Evolutionary conservation across 2,329 filamentous ascomycete species (phyloP).

Genomic region (Colletotrichum costaricense): DNA sequence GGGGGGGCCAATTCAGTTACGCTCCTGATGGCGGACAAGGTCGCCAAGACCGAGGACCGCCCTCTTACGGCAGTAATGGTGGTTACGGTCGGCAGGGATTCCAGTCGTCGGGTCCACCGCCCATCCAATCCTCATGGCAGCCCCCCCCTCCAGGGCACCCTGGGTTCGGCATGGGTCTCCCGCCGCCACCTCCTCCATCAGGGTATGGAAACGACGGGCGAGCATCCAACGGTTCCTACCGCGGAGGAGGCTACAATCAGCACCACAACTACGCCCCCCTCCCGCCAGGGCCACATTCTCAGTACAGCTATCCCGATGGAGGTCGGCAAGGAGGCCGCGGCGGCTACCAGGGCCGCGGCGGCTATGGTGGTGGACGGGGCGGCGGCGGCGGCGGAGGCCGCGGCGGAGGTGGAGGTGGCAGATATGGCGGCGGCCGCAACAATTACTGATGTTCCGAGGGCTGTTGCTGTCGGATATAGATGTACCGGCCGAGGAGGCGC

Average conservation of each 20-base stretch:
- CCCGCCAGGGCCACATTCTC: conserved; percentile 1
- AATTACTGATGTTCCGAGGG: conserved; percentile 7
- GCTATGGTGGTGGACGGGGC: conserved; percentile 11
- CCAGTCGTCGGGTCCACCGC: not conserved
- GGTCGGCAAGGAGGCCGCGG: conserved; percentile 22
- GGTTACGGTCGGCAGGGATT: conserved; percentile 33
- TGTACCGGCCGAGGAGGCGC: not conserved
- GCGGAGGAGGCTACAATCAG: conserved; percentile 17
- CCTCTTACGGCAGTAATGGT: conserved; percentile 23
- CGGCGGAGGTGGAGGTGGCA: not conserved
- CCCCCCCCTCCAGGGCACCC: conserved; percentile 58
- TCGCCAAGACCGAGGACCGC: conserved; percentile 33
- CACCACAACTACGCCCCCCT: conserved; percentile 25
- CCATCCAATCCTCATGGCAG: conserved; percentile 47
- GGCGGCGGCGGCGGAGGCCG: not conserved
- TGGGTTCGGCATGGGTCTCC: conserved; percentile 55
- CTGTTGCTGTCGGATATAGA: not conserved
- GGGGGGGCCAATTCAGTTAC: conserved; percentile 64
- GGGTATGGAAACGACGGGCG: conserved; percentile 40
- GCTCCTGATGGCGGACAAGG: conserved; percentile 43
- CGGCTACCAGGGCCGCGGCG: conserved; percentile 20
- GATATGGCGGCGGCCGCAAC: conserved; percentile 21
- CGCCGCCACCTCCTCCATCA: conserved; percentile 60
- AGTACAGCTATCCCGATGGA: conserved; percentile 3
- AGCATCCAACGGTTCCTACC: conserved; percentile 11